Base-by-base conservation (phyloP, 352 stramenopile species). In the Phytophthora meadii region DNA sequence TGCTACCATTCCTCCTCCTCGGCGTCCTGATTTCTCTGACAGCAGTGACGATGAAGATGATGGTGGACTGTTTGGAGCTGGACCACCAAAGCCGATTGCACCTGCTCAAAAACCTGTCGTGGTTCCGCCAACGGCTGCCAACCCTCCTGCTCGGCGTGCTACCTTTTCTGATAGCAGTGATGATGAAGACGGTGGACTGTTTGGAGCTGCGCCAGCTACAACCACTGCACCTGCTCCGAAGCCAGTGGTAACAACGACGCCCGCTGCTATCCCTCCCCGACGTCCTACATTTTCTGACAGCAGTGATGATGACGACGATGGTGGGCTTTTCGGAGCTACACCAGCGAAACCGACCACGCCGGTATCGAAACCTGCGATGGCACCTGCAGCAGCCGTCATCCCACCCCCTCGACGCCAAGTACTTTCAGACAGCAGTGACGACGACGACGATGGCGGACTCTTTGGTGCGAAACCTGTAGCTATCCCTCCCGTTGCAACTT, bases 221-320 rank as follows among this genome's bases (percentile, higher is more conserved):
- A 34, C 30, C 8, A 36, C 30, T 14, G 30, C 30, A 36, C 30
- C 30, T 36, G 30, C 30, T 36, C 12, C 7, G 76, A 75, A 45
- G 55, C 49, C 5, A 72, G 62, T 14, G 14, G 37, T 22, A 47
- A 19, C 56, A 1, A 24, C 54, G 8, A 36, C 30, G 30, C 30
- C 30, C 10, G 30, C 30, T 36, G 30, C 12, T 10, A 36, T 36
- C 30, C 30, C 30, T 36, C 9, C 30, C 9, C 79, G 77, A 19
- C 64, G 65, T 27, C 64, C 55, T 10, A 61, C 77, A 19, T 82
- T 89, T 44, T 85, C 84, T 17, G 76, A 74, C 15, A 84, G 70
- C 39, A 88, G 77, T 47, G 68, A 80, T n/a, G 68, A 79, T 36
- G 79, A 90, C 32, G 84, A 79, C 5, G 75, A 84, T 49, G 75